These are phyloP conservation scores for Pseudohalonectria lignicola DNA, from an alignment of 2,329 filamentous ascomycete genomes.

Conservation along the genomic window DNA sequence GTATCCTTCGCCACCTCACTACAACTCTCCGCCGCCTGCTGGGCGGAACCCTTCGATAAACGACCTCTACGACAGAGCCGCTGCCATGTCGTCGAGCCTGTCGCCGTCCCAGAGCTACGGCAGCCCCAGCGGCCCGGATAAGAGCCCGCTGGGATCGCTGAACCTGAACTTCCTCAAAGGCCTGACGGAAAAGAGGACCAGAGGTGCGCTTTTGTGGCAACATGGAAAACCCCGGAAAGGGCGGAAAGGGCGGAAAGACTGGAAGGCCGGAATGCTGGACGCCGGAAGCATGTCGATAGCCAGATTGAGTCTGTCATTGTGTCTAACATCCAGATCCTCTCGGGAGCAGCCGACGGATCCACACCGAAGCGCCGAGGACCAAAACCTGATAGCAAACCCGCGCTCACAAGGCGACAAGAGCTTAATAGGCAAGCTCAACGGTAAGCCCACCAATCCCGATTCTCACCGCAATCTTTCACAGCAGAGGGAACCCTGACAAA, in stretches of 20 bases:
- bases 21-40: constrained; percentile 19
- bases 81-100: constrained; percentile 36
- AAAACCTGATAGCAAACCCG: constrained; percentile 93
- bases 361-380: constrained; percentile 80
- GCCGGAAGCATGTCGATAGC: too few relatives aligned
- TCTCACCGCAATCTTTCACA: too few relatives aligned
- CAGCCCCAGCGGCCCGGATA: constrained; percentile 19
- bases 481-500: too few relatives aligned
- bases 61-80: constrained; percentile 19
- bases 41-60: constrained; percentile 16
- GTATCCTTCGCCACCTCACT: constrained; percentile 24
- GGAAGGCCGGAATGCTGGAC: too few relatives aligned
- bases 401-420: constrained; percentile 83
- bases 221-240: too few relatives aligned
- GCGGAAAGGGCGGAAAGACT: too few relatives aligned
- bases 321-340: too few relatives aligned
- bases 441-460: constrained; percentile 40
- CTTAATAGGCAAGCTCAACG: constrained; percentile 87
- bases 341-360: constrained; percentile 1
- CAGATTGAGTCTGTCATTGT: too few relatives aligned
- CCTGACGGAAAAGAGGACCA: constrained; percentile 63
- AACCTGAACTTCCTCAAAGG: constrained; percentile 56
- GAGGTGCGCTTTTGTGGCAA: too few relatives aligned
- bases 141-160: constrained; percentile 28
- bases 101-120: constrained; percentile 21